phyloP scores from a whole-genome alignment of 2,329 filamentous ascomycete genomes.

The Pyricularia sp. region DNA sequence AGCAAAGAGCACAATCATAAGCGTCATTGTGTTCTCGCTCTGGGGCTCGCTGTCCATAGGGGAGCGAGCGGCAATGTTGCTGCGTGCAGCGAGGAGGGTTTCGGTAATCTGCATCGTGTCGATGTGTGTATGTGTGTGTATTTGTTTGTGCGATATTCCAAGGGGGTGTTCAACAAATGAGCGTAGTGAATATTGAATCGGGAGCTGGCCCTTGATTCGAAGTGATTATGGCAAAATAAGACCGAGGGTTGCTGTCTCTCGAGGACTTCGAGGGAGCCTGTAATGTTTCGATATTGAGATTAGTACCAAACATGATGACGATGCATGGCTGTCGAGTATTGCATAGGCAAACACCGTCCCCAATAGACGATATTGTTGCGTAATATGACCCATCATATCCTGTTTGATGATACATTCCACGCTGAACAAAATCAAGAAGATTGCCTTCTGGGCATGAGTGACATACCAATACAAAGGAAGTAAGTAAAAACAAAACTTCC shows the following conservation, averaged over 20 bases:
- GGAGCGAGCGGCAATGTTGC: constrained; percentile 39
- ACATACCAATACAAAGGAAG: constrained; percentile 38
- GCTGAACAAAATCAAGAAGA: background rate
- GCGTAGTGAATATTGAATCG: background rate
- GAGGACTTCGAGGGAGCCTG: background rate
- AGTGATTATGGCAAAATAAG: background rate
- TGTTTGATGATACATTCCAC: background rate
- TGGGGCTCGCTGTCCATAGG: constrained; percentile 25
- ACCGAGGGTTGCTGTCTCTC: background rate
- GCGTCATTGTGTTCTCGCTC: constrained; percentile 58
- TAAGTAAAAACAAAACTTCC: background rate
- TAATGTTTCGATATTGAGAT: background rate
- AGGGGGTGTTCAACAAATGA: background rate
- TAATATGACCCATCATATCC: background rate
- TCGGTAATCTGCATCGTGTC: constrained; percentile 26
- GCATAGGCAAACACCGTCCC: background rate
- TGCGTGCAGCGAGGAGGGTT: constrained; percentile 23
- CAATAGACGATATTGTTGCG: background rate
- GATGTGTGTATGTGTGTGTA: background rate
- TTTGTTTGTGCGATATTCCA: background rate
- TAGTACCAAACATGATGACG: background rate
- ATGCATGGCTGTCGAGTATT: background rate
- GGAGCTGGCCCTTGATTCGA: constrained; percentile 1
- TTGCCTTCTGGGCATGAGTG: background rate
- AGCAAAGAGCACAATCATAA: constrained; percentile 71